These are phyloP conservation scores for Gremmenia infestans DNA, from an alignment of 2,329 filamentous ascomycete genomes.

Conservation along the genomic window DNA sequence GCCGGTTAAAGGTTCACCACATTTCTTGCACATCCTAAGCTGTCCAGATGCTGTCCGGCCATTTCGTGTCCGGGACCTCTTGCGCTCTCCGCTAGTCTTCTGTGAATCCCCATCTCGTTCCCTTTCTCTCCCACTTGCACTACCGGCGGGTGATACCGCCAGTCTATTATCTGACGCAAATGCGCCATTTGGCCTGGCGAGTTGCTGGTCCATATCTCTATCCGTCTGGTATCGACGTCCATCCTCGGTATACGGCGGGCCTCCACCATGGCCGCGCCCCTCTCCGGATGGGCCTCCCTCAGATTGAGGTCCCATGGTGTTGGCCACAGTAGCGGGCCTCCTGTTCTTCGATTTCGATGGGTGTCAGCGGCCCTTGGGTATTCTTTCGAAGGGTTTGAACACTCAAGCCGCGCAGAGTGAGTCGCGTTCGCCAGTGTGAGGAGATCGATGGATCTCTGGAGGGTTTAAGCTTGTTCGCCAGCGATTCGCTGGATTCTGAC, in stretches of 20 bases:
- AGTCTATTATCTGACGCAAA: slow-evolving; percentile 25
- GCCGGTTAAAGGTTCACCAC: slow-evolving; percentile 78
- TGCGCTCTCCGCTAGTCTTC: slow-evolving; percentile 48
- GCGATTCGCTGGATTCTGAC: slow-evolving; percentile 16
- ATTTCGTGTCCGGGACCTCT: slow-evolving; percentile 49
- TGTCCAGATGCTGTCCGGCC: slow-evolving; percentile 55
- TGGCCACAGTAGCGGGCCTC: slow-evolving; percentile 5
- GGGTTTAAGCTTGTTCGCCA: slow-evolving; percentile 7
- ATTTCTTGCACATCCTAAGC: slow-evolving; percentile 75
- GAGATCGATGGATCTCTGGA: slow-evolving; percentile 5
- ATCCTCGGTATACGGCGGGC: slow-evolving; percentile 12
- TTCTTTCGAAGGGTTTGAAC: slow-evolving; percentile 1
- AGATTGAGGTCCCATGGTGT: slow-evolving; percentile 33
- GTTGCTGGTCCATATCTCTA: slow-evolving; percentile 15
- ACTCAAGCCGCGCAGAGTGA: slow-evolving; percentile 6
- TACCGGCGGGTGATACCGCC: slow-evolving; percentile 19
- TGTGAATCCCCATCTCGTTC: slow-evolving; percentile 17
- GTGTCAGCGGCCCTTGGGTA: background rate
- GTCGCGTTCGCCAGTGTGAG: slow-evolving; percentile 20
- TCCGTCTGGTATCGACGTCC: slow-evolving; percentile 15
- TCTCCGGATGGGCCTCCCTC: slow-evolving; percentile 33
- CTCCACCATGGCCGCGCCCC: slow-evolving; percentile 21
- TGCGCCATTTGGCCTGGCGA: slow-evolving; percentile 25
- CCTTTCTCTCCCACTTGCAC: slow-evolving; percentile 24
- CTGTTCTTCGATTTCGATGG: slow-evolving; percentile 9